Percentiles rank a stretch among this genome's conserved stretches.
These are phyloP conservation scores for Neofusicoccum kwambonambiense DNA, from an alignment of 2,329 filamentous ascomycete species.

Conservation along the genomic window DNA sequence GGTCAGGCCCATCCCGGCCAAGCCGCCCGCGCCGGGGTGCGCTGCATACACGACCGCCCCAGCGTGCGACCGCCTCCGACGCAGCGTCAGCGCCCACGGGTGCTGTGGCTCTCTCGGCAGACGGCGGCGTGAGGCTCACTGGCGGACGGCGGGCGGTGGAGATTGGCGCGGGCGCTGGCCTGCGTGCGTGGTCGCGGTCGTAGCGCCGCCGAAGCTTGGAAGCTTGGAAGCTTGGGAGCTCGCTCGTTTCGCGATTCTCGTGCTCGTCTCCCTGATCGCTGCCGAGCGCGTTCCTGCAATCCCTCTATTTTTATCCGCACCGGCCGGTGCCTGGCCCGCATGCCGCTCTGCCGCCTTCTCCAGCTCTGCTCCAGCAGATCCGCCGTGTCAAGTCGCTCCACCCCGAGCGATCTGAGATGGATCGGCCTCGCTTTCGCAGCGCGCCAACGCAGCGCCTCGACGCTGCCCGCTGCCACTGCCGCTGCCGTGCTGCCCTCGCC, in stretches of 20 bases:
- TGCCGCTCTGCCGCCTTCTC: not conserved
- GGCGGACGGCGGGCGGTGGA: not conserved
- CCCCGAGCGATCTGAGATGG: not conserved
- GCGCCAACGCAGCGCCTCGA: no score
- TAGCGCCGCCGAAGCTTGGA: not conserved
- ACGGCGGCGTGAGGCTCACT: not conserved
- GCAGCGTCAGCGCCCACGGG: not conserved
- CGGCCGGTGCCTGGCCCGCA: not conserved
- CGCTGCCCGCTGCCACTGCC: not conserved
- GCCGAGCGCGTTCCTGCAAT: slow-evolving; percentile 12
- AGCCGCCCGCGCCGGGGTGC: not conserved
- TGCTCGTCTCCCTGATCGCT: not conserved
- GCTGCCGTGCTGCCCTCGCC: not conserved
- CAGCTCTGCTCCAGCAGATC: not conserved
- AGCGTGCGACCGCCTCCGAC: not conserved
- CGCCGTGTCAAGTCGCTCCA: not conserved
- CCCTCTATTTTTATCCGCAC: slow-evolving; percentile 9
- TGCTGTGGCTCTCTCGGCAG: not conserved
- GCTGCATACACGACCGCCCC: slow-evolving; percentile 3
- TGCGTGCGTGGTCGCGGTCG: no score
- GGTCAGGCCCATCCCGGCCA: not conserved
- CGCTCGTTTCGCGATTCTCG: slow-evolving; percentile 10
- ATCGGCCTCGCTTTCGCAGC: not conserved
- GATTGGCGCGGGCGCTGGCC: not conserved
- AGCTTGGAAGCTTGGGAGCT: not conserved